A percentile compares a stretch with the other conserved stretches of the same genome.
These are phyloP conservation scores for Fusarium foetens DNA, from an alignment of 2,329 filamentous ascomycete species.

Conservation along the genomic window DNA sequence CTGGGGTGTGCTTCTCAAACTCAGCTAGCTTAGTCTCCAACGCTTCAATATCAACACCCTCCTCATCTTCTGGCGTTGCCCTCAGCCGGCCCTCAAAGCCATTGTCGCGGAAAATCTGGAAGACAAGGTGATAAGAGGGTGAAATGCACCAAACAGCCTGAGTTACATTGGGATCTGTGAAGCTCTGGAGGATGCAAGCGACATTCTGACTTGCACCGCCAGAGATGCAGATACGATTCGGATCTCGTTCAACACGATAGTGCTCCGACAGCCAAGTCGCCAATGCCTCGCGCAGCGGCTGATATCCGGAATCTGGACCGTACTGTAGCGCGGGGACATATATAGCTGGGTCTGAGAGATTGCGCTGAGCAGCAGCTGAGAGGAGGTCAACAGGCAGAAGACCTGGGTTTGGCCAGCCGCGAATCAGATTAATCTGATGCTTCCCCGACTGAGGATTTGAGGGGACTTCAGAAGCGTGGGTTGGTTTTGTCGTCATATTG, in stretches of 20 bases:
- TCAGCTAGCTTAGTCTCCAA: conserved; percentile 46
- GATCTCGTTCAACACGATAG: conserved; percentile 60
- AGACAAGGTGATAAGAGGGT: conserved; percentile 86
- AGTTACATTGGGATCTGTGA: conserved; percentile 81
- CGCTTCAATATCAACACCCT: conserved; percentile 76
- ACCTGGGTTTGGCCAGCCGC: conserved; percentile 72
- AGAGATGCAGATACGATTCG: conserved; percentile 78
- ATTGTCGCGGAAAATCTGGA: conserved; percentile 84
- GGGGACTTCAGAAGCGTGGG: conserved; percentile 23
- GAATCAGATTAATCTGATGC: conserved; percentile 69
- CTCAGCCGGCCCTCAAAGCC: conserved; percentile 75
- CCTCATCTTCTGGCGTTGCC: conserved; percentile 79
- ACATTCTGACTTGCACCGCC: conserved; percentile 88
- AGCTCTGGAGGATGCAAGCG: conserved; percentile 80
- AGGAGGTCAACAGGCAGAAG: conserved; percentile 75
- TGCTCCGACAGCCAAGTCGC: conserved; percentile 75
- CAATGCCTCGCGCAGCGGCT: conserved; percentile 73
- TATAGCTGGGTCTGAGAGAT: conserved; percentile 68
- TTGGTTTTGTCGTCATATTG: conserved; percentile 12
- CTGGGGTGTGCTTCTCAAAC: conserved; percentile 43
- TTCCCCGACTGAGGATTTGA: conserved; percentile 43
- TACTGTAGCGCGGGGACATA: conserved; percentile 77
- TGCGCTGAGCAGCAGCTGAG: conserved; percentile 66
- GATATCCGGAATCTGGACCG: conserved; percentile 79
- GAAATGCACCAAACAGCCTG: conserved; percentile 81